Percentiles rank a stretch among this genome's conserved stretches.
phyloP scores from a whole-genome alignment of 1,139 yeast species.

The Candida buenavistaensis region DNA sequence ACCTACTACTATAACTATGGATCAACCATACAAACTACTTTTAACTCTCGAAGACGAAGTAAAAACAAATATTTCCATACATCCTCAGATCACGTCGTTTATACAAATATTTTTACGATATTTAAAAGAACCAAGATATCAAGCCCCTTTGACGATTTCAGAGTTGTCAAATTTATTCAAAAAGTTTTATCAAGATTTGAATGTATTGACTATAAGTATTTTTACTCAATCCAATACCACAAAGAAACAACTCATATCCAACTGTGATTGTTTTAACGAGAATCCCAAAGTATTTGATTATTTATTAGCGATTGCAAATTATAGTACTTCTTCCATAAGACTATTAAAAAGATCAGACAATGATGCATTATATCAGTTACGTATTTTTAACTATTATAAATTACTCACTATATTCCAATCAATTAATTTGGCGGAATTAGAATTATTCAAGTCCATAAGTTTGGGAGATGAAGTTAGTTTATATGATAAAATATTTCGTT shows the following conservation, averaged over 20 bases:
- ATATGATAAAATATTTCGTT: conserved; percentile 41
- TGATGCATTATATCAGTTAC: conserved; percentile 37
- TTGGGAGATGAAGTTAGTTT: conserved; percentile 31
- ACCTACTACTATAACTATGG: conserved; percentile 2
- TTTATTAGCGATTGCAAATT: conserved; percentile 46
- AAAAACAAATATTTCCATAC: conserved; percentile 10
- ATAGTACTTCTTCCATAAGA: conserved; percentile 39
- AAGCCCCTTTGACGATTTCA: conserved; percentile 37
- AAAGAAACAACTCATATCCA: conserved; percentile 39
- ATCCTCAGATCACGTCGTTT: conserved; percentile 14
- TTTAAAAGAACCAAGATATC: conserved; percentile 46
- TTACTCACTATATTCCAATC: conserved; percentile 33
- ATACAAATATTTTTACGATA: conserved; percentile 31
- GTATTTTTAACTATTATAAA: conserved; percentile 45
- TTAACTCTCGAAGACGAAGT: conserved; percentile 15
- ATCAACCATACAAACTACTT: conserved; percentile 10
- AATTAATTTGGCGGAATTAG: conserved; percentile 36
- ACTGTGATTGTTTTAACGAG: conserved; percentile 27
- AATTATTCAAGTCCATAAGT: conserved; percentile 27
- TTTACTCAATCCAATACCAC: conserved; percentile 42
- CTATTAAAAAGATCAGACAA: conserved; percentile 38
- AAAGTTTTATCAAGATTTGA: conserved; percentile 38
- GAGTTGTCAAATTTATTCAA: conserved; percentile 37
- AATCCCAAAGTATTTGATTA: conserved; percentile 40
- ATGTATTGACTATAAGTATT: conserved; percentile 32